Evolutionary conservation across 805 yeast genomes (phyloP), one percentile per base, ranked within the genome.

Genomic region (Metschnikowia koreensis): DNA sequence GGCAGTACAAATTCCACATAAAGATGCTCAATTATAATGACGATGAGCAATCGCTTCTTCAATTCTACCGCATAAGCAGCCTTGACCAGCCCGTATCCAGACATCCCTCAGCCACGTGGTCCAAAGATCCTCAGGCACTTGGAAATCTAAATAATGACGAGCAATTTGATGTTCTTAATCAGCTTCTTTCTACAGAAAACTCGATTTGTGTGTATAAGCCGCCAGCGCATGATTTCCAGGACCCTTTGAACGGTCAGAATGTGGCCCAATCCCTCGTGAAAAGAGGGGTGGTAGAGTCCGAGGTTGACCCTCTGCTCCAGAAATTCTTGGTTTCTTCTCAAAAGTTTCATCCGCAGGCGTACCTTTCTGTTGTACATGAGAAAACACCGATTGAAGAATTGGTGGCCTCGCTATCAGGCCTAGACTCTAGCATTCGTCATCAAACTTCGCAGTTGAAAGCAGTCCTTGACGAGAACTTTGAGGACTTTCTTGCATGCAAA

Each of bases 361-460:
- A 65, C 52, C 64, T 74, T 39, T 65, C 75, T 7, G 62, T 66
- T 1, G 62, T 74, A 11, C 78, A 74, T 55, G 57, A 60, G 38
- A 73, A 73, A 34, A 67, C 76, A 1, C 61, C 74, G 1, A 68
- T 74, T 11, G 70, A 72, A 29, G 66, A 69, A 15, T 65, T 74
- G 57, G 56, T 61, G 7, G 44, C 54, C 7, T 65, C 68, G 7
- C 61, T 74, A 37, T 50, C 51, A n/a, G 65, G 57, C n/a, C 62
- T 74, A 28, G 74, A 73, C 51, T 49, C 58, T 16, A 68, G 61
- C 38, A 74, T 74, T 36, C 63, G 67, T 27, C 61, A 65, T 47
- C 75, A 74, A 53, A 67, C 74, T 7, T 51, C 56, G 8, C 69
- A 73, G 47, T 64, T 74, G 54, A 71, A 71, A 51, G 56, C 63